phyloP scores from a whole-genome alignment of 805 yeast genomes.

The Nakazawaea ambrosiae region DNA sequence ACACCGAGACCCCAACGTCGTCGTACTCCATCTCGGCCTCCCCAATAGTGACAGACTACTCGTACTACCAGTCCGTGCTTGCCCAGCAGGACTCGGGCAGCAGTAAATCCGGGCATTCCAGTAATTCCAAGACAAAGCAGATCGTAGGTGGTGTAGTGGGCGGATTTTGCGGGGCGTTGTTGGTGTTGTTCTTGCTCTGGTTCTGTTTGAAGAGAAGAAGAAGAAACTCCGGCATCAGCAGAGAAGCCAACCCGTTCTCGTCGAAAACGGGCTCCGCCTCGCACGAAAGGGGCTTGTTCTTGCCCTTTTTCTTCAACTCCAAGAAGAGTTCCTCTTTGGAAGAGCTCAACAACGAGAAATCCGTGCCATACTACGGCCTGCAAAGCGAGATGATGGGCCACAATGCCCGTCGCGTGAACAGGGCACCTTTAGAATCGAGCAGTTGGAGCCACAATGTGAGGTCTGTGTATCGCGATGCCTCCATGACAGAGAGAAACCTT shows the following conservation, averaged over 20 bases:
- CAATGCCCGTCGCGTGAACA: too few relatives aligned
- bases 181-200: slow-evolving; percentile 21
- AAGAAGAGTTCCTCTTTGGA: slow-evolving; percentile 3
- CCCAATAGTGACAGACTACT: slow-evolving; percentile 8
- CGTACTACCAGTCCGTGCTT: slow-evolving; percentile 6
- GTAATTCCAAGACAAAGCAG: slow-evolving; percentile 22
- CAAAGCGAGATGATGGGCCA: neutral
- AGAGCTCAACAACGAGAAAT: slow-evolving; percentile 3
- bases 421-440: neutral
- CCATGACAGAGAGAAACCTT: too few relatives aligned
- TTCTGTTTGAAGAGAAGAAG: slow-evolving; percentile 27
- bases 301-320: neutral
- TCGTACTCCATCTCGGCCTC: slow-evolving; percentile 7
- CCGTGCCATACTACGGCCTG: slow-evolving; percentile 2
- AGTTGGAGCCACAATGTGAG: too few relatives aligned
- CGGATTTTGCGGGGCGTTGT: slow-evolving; percentile 27
- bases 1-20: neutral
- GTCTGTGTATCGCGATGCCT: too few relatives aligned
- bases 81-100: slow-evolving; percentile 1
- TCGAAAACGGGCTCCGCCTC: too few relatives aligned
- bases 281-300: too few relatives aligned
- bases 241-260: slow-evolving; percentile 23
- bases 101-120: too few relatives aligned
- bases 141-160: slow-evolving; percentile 41
- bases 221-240: slow-evolving; percentile 26